Conservation (phyloP, 352 stramenopile species). For the Phytophthora pisi region DNA sequence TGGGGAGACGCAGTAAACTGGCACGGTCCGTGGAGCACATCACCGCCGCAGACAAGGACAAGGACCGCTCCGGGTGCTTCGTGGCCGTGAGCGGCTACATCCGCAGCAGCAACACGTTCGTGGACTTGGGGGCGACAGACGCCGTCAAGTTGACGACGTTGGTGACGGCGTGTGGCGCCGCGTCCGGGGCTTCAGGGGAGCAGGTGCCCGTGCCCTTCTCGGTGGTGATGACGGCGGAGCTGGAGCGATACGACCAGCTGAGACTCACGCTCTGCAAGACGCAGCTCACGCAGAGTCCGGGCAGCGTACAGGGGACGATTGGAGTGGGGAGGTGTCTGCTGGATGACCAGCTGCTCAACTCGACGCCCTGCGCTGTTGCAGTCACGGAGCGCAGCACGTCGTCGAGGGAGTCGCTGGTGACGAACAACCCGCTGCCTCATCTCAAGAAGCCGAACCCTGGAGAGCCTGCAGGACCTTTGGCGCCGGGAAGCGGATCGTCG, state of each 20-base stretch:
- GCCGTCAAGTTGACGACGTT: slow-evolving; percentile 60
- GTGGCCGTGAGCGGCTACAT: slow-evolving; percentile 60
- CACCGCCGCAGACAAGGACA: slow-evolving; percentile 43
- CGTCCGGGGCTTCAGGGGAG: slow-evolving; percentile 17
- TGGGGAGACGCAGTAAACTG: slow-evolving; percentile 60
- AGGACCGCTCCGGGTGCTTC: slow-evolving; percentile 60
- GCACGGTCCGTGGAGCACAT: slow-evolving; percentile 36
- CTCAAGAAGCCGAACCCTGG: slow-evolving; percentile 13
- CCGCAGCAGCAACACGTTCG: slow-evolving; percentile 40
- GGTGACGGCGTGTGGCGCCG: slow-evolving; percentile 34
- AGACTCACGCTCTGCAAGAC: slow-evolving; percentile 70
- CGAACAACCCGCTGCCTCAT: slow-evolving; percentile 19
- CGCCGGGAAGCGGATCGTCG: slow-evolving; percentile 15
- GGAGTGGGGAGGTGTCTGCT: slow-evolving; percentile 60
- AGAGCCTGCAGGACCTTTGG: slow-evolving; percentile 4
- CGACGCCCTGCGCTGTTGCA: slow-evolving; percentile 45
- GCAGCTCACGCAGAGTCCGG: slow-evolving; percentile 47
- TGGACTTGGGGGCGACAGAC: slow-evolving; percentile 71
- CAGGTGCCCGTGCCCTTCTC: slow-evolving; percentile 58
- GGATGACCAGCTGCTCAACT: slow-evolving; percentile 57
- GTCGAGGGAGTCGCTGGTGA: slow-evolving; percentile 36
- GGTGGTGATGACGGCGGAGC: slow-evolving; percentile 55
- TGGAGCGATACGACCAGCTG: slow-evolving; percentile 68
- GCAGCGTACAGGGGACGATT: slow-evolving; percentile 49
- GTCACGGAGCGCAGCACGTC: slow-evolving; percentile 56